These are phyloP conservation scores for Ogataea allantospora DNA, from an alignment of 805 yeast species.

Conservation along the genomic window DNA sequence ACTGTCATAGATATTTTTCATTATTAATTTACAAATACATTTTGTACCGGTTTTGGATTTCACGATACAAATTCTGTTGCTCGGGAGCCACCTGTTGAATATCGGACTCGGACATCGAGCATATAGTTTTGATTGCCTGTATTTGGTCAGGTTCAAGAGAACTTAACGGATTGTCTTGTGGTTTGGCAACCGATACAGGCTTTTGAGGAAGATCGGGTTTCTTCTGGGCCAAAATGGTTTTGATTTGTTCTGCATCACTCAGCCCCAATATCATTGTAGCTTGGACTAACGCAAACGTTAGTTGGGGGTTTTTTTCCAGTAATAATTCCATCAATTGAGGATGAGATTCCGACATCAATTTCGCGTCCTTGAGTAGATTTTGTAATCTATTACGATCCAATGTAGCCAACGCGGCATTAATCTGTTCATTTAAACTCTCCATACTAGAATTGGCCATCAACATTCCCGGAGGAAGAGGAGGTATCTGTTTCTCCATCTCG, in stretches of 20 bases:
- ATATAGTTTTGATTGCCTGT: conserved; percentile 23
- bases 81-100: conserved; percentile 20
- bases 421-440: conserved; percentile 38
- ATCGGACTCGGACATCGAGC: conserved; percentile 25
- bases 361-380: conserved; percentile 55
- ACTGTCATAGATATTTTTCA: conserved; percentile 9
- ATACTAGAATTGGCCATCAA: conserved; percentile 36
- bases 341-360: conserved; percentile 53
- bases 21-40: conserved; percentile 7
- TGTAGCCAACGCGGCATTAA: conserved; percentile 44
- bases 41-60: conserved; percentile 24
- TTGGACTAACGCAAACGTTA: conserved; percentile 81
- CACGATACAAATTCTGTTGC: conserved; percentile 25
- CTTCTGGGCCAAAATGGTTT: conserved; percentile 19
- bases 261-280: conserved; percentile 45
- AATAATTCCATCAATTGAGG: conserved; percentile 60
- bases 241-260: conserved; percentile 27
- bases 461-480: conserved; percentile 57
- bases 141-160: conserved; percentile 20
- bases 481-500: conserved; percentile 33
- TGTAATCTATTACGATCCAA: conserved; percentile 48
- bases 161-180: conserved; percentile 8
- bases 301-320: conserved; percentile 72
- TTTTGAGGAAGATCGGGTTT: not conserved
- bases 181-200: conserved; percentile 2